Evolutionary conservation across 2,329 filamentous ascomycete species (phyloP).

Genomic region (Periconia sp.): DNA sequence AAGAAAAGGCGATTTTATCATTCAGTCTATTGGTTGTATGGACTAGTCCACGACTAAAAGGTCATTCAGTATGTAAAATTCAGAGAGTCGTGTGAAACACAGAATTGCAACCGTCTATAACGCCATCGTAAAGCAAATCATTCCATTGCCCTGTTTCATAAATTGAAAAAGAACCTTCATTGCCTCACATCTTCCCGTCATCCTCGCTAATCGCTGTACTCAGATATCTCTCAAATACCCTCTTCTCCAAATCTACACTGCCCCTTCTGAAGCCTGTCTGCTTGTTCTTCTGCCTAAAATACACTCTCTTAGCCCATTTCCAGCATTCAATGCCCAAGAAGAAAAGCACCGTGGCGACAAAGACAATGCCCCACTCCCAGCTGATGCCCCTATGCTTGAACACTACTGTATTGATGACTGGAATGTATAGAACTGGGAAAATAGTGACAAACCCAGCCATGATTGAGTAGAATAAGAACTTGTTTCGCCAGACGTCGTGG

Average conservation of each 20-base stretch:
- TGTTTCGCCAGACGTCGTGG: conserved; percentile 72
- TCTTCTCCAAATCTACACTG: conserved; percentile 37
- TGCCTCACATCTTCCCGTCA: conserved; percentile 34
- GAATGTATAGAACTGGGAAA: conserved; percentile 66
- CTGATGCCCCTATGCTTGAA: conserved; percentile 70
- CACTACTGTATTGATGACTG: conserved; percentile 67
- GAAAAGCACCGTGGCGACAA: conserved; percentile 66
- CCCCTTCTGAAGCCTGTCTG: conserved; percentile 28
- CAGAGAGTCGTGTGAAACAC: too few relatives aligned
- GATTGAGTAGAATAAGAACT: conserved; percentile 62
- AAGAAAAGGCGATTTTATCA: too few relatives aligned
- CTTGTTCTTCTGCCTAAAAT: conserved; percentile 32
- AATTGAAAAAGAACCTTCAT: too few relatives aligned
- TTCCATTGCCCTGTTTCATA: too few relatives aligned
- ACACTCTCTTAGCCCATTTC: conserved; percentile 69
- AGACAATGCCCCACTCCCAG: conserved; percentile 74
- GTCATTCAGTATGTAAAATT: too few relatives aligned
- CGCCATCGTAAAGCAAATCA: too few relatives aligned
- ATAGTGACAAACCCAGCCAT: conserved; percentile 53
- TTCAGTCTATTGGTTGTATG: too few relatives aligned
- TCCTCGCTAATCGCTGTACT: conserved; percentile 40
- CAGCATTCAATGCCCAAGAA: conserved; percentile 68
- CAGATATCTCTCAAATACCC: conserved; percentile 40
- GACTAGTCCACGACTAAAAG: too few relatives aligned
- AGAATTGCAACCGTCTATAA: too few relatives aligned